These are phyloP conservation scores for Lepraria neglecta DNA, from an alignment of 495 filamentous ascomycete species.

Conservation along the genomic window DNA sequence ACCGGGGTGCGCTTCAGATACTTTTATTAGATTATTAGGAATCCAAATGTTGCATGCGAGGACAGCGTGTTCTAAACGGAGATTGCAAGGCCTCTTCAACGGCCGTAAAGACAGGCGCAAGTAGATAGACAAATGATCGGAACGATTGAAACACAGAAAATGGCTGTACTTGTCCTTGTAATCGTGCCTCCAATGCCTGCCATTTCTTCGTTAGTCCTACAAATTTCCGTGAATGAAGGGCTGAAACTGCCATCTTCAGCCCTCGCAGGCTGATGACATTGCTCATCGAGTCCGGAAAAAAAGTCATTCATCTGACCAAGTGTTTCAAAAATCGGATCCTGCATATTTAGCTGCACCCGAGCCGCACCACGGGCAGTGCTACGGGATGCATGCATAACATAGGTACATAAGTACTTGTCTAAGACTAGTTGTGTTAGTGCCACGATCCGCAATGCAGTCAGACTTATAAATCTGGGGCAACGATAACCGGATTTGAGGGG, in stretches of 20 bases:
- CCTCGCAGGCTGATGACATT: neutral
- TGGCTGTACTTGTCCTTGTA: neutral
- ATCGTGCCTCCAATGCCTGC: neutral
- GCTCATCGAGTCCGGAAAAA: constrained; percentile 1
- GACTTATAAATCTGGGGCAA: constrained; percentile 12
- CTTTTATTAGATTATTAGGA: neutral
- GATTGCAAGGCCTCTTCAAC: neutral
- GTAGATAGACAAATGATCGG: neutral
- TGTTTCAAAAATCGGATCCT: neutral
- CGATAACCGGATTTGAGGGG: constrained; percentile 16
- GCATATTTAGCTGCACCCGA: neutral
- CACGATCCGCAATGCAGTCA: constrained; percentile 14
- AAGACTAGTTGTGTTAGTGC: constrained; percentile 6
- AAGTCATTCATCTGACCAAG: neutral
- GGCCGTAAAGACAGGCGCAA: neutral
- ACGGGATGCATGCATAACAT: constrained; percentile 12
- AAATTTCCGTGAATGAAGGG: constrained; percentile 8
- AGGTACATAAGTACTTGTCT: constrained; percentile 2
- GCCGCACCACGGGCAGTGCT: constrained; percentile 8
- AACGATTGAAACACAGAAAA: neutral
- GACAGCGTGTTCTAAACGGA: neutral
- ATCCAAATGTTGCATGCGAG: too few species aligned
- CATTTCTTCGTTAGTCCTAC: neutral
- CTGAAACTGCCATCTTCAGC: neutral
- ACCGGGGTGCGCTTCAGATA: neutral